These are phyloP conservation scores for Ascochyta pisi DNA, from an alignment of 2,329 filamentous ascomycete species.

Conservation along the genomic window DNA sequence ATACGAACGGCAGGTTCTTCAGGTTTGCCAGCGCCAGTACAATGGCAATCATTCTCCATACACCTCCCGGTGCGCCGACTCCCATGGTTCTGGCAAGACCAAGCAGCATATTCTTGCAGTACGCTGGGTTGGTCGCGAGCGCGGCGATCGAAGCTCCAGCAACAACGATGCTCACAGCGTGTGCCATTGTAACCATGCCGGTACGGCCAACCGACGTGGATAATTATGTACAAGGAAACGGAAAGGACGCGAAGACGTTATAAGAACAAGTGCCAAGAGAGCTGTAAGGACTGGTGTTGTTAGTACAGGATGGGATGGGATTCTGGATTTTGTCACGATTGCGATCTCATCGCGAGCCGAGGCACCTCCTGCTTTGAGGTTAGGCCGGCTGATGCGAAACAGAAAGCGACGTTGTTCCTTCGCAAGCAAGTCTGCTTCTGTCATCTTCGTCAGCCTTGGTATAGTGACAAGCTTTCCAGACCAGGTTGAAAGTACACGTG, in stretches of 20 bases:
- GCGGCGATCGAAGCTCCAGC: conserved; percentile 26
- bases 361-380: conserved; percentile 1
- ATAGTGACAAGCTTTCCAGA: not conserved
- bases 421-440: conserved; percentile 9
- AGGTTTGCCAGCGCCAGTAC: conserved; percentile 62
- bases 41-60: conserved; percentile 45
- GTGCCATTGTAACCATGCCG: conserved; percentile 26
- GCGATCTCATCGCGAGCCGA: conserved; percentile 4
- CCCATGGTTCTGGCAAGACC: conserved; percentile 24
- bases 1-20: conserved; percentile 76
- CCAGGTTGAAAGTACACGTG: not conserved
- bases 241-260: not conserved
- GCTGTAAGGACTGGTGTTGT: not conserved
- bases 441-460: not conserved
- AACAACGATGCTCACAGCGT: conserved; percentile 26
- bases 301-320: not conserved
- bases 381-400: not conserved
- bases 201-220: not conserved
- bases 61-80: conserved; percentile 40
- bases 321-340: not conserved
- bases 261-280: conserved; percentile 2
- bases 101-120: conserved; percentile 9
- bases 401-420: not conserved
- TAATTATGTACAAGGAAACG: not conserved
- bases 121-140: conserved; percentile 5